phyloP scores from a whole-genome alignment of 495 filamentous ascomycete genomes.

The Podospora pseudoanserina region DNA sequence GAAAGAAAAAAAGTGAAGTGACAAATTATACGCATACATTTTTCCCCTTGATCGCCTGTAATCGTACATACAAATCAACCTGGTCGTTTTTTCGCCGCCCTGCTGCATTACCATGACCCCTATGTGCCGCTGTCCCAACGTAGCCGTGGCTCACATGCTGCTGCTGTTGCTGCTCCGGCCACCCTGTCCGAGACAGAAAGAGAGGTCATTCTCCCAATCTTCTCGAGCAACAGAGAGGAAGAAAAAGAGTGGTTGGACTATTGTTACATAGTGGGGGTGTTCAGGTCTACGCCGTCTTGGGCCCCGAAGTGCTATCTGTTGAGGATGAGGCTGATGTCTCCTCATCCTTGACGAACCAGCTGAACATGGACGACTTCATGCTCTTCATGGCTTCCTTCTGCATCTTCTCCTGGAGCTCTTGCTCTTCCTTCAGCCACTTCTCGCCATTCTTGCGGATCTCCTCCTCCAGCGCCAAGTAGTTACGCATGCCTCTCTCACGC shows the following conservation, averaged over 20 bases:
- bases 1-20: neutral
- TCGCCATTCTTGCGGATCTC: conserved; percentile 89
- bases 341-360: conserved; percentile 41
- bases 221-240: neutral
- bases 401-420: conserved; percentile 74
- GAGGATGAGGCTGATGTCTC: neutral
- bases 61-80: neutral
- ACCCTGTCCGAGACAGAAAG: neutral
- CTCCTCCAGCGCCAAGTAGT: conserved; percentile 82
- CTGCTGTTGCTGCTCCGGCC: too few species aligned
- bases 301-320: neutral
- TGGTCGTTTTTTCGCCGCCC: neutral
- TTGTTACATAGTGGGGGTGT: neutral
- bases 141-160: neutral
- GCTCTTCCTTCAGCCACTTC: conserved; percentile 92
- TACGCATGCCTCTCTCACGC: conserved; percentile 82
- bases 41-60: neutral
- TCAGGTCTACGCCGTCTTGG: conserved; percentile 15
- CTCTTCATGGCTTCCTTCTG: conserved; percentile 86
- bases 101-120: neutral
- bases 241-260: neutral
- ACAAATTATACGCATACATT: neutral
- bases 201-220: neutral
- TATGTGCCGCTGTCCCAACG: neutral
- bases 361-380: conserved; percentile 54